Conservation (phyloP, 208 protist genomes). For the Acanthamoeba culbertsoni region DNA sequence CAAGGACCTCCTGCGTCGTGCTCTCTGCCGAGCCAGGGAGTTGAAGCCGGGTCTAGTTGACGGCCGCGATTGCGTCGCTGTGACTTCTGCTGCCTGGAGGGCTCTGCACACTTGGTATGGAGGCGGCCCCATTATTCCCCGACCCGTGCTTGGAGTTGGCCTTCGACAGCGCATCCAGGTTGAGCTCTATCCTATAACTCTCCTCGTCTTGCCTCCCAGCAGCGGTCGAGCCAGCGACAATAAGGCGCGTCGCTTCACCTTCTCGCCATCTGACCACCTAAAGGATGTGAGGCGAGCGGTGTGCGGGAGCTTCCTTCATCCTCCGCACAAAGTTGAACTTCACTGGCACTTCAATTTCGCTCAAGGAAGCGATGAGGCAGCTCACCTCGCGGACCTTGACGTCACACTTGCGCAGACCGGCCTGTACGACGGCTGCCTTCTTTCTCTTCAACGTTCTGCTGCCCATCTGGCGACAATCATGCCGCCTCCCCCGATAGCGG, state of each 20-base stretch:
- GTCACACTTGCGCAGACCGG: neutral
- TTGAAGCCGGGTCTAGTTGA: neutral
- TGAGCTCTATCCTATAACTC: slow-evolving; percentile 39
- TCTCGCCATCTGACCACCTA: neutral
- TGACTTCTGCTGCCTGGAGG: neutral
- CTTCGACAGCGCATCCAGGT: neutral
- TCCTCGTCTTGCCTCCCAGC: neutral
- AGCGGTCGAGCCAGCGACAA: neutral
- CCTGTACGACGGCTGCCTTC: neutral
- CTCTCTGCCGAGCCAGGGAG: neutral
- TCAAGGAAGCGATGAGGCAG: neutral
- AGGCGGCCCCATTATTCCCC: neutral
- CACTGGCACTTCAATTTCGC: neutral
- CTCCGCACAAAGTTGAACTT: neutral
- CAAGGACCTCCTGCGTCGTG: slow-evolving; percentile 8
- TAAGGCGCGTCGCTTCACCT: slow-evolving; percentile 16
- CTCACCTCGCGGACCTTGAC: neutral
- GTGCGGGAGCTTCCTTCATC: slow-evolving; percentile 3
- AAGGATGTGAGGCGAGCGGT: neutral
- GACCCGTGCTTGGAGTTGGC: slow-evolving; percentile 7
- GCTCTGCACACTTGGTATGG: slow-evolving; percentile 6
- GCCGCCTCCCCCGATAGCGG: too few relatives aligned
- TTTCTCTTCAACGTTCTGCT: neutral
- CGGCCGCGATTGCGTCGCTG: neutral
- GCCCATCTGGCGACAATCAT: too few relatives aligned